These are phyloP conservation scores for Silene noctiflora DNA, from an alignment of 179 eudicot species.

Conservation along the genomic window DNA sequence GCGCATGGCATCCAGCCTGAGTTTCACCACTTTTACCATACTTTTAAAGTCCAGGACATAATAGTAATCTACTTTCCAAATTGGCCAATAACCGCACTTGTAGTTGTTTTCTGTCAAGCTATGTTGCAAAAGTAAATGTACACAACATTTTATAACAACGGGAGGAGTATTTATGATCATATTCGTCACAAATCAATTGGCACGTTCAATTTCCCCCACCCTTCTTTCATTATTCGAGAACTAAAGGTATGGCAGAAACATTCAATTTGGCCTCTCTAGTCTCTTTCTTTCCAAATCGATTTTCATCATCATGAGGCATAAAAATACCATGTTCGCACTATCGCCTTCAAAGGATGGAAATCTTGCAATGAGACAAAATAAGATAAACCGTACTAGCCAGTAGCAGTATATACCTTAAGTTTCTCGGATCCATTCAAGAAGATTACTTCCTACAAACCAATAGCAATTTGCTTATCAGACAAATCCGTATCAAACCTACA, in stretches of 20 bases:
- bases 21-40: neutral
- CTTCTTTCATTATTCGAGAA: neutral
- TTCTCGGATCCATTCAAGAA: conserved; percentile 60
- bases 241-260: neutral
- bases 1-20: neutral
- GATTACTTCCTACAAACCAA: conserved; percentile 66
- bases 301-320: conserved; percentile 2
- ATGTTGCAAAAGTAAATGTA: neutral
- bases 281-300: neutral
- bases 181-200: neutral
- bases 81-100: neutral
- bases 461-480: conserved; percentile 15
- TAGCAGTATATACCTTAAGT: conserved; percentile 63
- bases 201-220: neutral
- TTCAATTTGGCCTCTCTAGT: conserved; percentile 2
- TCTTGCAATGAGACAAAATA: conserved; percentile 19
- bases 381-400: conserved; percentile 18
- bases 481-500: neutral
- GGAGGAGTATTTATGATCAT: no score
- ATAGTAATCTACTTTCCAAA: neutral
- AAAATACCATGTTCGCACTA: conserved; percentile 13
- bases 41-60: neutral
- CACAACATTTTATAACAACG: neutral
- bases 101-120: neutral
- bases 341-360: conserved; percentile 18